Evolutionary conservation across 371 early-diverging fungal genomes (phyloP).

Genomic region (Syncephalastrum racemosum): DNA sequence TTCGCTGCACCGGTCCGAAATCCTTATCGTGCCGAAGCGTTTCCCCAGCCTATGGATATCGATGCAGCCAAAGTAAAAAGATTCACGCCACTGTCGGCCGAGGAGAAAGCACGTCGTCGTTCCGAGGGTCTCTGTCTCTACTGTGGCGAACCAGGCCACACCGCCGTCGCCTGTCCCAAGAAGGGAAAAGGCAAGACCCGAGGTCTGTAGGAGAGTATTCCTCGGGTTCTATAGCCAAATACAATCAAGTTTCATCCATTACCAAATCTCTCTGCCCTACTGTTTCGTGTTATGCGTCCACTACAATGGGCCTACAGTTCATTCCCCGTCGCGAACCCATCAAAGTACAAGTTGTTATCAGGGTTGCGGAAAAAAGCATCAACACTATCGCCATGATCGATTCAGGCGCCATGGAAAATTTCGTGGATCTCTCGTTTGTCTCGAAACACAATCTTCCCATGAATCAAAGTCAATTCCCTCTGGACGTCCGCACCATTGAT

Average conservation of each 20-base stretch:
- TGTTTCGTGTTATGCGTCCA: not conserved
- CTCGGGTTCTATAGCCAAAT: no score
- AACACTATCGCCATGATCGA: constrained; percentile 4
- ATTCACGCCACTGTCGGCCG: constrained; percentile 2
- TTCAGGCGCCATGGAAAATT: no score
- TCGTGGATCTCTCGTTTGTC: constrained; percentile 2
- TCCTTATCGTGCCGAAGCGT: no score
- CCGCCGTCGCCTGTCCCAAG: constrained; percentile 4
- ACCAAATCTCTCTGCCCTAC: no score
- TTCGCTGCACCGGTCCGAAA: no score
- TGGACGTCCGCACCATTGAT: constrained; percentile 7
- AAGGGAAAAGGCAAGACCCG: constrained; percentile 9
- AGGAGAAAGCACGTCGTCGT: constrained; percentile 12
- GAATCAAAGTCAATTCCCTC: not conserved
- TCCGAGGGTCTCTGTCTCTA: constrained; percentile 7
- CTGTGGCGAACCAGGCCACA: constrained; percentile 10
- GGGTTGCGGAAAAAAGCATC: not conserved
- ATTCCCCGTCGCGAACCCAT: not conserved
- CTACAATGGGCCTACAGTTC: no score
- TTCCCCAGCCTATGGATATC: no score
- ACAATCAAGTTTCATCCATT: no score
- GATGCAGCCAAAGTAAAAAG: constrained; percentile 2
- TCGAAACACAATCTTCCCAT: not conserved
- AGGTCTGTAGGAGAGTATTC: no score
- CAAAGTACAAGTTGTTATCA: not conserved